Base-by-base conservation (phyloP, 305 asterid genomes). In the Solanum hybrid region DNA sequence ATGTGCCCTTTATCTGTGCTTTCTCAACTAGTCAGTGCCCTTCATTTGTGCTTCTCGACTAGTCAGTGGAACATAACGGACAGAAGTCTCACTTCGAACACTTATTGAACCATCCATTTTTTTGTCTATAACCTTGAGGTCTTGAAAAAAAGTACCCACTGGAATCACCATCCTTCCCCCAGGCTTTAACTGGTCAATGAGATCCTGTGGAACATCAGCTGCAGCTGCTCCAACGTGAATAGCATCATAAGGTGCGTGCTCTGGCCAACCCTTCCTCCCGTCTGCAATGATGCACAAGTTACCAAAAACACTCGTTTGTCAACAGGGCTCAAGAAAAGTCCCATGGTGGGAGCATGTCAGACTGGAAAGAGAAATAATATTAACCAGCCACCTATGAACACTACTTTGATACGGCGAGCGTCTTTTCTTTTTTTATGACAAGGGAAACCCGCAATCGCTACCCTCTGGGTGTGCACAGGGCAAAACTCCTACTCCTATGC, bases 161-260 rank as follows among this genome's bases (percentile, higher is more conserved):
- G 99, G 99, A 90, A 97, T 96, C 89, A 97, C 99, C 94, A 97
- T 88, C 94, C 99, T 94, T 66, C 99, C 99, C 10, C 99, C 99
- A 0, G 99, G 99, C 92, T 96, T 97, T 92, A 97, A 90, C 94
- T 97, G 99, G 87, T 96, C 96, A 7, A 96, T 88, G 35, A 97
- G 96, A 64, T 96, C 95, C 76, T 94, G 94, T 79, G 99, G 99
- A 82, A 96, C 95, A 92, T 97, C 98, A 7, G 94, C 91, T 81
- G 99, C 97, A 5, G 99, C 99, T 42, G 99, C 99, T 85, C 99
- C 99, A 88, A 97, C 99, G 66, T 97, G 99, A 91, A 97, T 97
- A n/a, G 98, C 97, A 88, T 97, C 97, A 27, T 96, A 97, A 17
- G 99, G 99, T 75, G 98, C 98, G 88, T 89, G 91, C 92, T 96